These are phyloP conservation scores for Pilobolus umbonatus DNA, from an alignment of 192 early-diverging fungal genomes.

Conservation along the genomic window DNA sequence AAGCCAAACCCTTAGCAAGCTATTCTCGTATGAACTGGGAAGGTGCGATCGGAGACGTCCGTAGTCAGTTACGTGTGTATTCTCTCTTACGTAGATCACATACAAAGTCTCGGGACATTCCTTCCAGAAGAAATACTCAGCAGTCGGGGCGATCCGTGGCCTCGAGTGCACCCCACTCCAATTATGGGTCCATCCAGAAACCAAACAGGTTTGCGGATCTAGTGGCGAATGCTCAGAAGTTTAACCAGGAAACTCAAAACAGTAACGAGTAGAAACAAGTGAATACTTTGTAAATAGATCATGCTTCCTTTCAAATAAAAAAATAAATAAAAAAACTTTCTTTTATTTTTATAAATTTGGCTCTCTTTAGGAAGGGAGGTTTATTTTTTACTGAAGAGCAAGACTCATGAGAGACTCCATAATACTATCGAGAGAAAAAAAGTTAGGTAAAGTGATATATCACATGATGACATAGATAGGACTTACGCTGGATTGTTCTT, in stretches of 20 bases:
- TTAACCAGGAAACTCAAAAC: conserved; percentile 16
- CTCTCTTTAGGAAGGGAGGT: too few relatives aligned
- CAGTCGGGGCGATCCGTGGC: neutral
- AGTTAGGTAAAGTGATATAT: too few relatives aligned
- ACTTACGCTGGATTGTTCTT: too few relatives aligned
- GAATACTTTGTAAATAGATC: too few relatives aligned
- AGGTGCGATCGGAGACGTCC: conserved; percentile 35
- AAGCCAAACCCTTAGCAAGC: conserved; percentile 28
- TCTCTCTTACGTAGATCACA: conserved; percentile 19
- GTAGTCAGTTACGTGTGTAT: conserved; percentile 23
- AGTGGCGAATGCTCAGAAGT: conserved; percentile 19
- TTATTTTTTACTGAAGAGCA: too few relatives aligned
- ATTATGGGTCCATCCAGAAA: conserved; percentile 5
- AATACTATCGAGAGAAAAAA: too few relatives aligned
- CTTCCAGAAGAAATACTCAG: neutral
- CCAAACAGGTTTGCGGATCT: conserved; percentile 22
- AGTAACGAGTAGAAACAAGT: neutral
- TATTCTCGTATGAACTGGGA: conserved; percentile 37
- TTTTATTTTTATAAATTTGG: too few relatives aligned
- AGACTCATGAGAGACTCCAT: too few relatives aligned
- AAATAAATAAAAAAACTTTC: too few relatives aligned
- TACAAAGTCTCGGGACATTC: neutral
- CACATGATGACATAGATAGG: too few relatives aligned
- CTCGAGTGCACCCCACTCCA: neutral
- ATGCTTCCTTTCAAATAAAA: too few relatives aligned